Conservation (phyloP, 192 early-diverging fungal species). For the Backusella circina region DNA sequence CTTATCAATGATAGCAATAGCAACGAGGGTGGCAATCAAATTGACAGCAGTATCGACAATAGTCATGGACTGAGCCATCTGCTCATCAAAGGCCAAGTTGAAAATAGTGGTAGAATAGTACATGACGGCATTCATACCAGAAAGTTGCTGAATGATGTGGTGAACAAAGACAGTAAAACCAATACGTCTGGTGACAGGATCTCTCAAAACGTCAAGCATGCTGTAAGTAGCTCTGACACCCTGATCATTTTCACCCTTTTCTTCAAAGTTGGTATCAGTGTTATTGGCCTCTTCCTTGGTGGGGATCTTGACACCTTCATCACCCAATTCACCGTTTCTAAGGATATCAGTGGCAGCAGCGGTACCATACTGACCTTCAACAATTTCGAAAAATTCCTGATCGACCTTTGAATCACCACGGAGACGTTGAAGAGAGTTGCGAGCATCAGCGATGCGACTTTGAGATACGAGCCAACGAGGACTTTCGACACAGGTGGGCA, state of each 20-base stretch:
- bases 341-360: not conserved
- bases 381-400: conserved; percentile 60
- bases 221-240: conserved; percentile 36
- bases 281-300: not conserved
- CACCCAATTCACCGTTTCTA: conserved; percentile 10
- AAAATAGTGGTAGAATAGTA: conserved; percentile 84
- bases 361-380: conserved; percentile 33
- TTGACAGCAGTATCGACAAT: conserved; percentile 57
- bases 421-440: conserved; percentile 47
- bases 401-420: conserved; percentile 54
- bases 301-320: conserved; percentile 1
- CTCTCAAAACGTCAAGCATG: conserved; percentile 52
- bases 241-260: conserved; percentile 8
- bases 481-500: conserved; percentile 74
- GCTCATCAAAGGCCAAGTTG: conserved; percentile 50
- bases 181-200: conserved; percentile 52
- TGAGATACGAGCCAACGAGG: conserved; percentile 69
- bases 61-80: conserved; percentile 57
- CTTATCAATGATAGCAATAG: conserved; percentile 56
- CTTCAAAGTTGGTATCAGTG: conserved; percentile 7
- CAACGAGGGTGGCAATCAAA: conserved; percentile 57
- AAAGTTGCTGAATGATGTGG: conserved; percentile 77
- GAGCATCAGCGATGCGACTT: conserved; percentile 59
- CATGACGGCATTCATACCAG: conserved; percentile 82
- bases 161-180: conserved; percentile 62